phyloP scores from a whole-genome alignment of 176 grass and related monocot species.

The Oryza australiensis region DNA sequence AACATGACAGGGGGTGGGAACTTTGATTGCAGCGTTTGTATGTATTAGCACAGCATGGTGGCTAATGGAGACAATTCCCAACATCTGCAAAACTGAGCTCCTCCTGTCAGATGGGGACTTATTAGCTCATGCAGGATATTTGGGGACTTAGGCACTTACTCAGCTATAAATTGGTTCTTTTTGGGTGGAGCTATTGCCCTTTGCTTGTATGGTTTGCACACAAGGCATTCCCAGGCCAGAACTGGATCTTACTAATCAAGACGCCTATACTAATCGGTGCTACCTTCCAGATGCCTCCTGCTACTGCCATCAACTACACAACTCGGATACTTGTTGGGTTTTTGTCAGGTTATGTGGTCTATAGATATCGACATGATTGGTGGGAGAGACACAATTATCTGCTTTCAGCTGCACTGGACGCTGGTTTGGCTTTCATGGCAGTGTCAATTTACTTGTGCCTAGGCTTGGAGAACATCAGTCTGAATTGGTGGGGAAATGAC shows the following conservation, averaged over 20 bases:
- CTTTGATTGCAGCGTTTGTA: slow-evolving; percentile 69
- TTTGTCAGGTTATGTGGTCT: slow-evolving; percentile 88
- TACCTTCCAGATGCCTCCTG: slow-evolving; percentile 65
- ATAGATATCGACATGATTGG: slow-evolving; percentile 72
- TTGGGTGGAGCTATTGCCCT: slow-evolving; percentile 72
- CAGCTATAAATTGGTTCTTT: slow-evolving; percentile 93
- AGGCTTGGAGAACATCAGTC: slow-evolving; percentile 63
- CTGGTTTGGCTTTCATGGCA: slow-evolving; percentile 89
- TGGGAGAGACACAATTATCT: slow-evolving; percentile 91
- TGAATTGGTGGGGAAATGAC: slow-evolving; percentile 89
- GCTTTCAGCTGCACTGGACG: slow-evolving; percentile 85
- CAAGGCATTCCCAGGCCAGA: slow-evolving; percentile 64
- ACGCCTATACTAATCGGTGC: slow-evolving; percentile 70
- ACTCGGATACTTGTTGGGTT: slow-evolving; percentile 80
- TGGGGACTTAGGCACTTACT: slow-evolving; percentile 76
- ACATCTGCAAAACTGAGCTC: slow-evolving; percentile 77
- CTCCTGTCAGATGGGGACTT: slow-evolving; percentile 78
- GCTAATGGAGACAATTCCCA: slow-evolving; percentile 78
- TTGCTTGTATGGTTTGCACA: slow-evolving; percentile 80
- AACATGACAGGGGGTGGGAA: slow-evolving; percentile 75
- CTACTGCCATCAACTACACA: slow-evolving; percentile 87
- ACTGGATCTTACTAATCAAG: slow-evolving; percentile 84
- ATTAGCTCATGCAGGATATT: slow-evolving; percentile 86
- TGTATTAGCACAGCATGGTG: slow-evolving; percentile 89
- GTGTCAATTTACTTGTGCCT: slow-evolving; percentile 83